Evolutionary conservation across 2,329 filamentous ascomycete species (phyloP), one percentile per base, ranked within the genome.

Genomic region (Aaosphaeria pasadenensis): DNA sequence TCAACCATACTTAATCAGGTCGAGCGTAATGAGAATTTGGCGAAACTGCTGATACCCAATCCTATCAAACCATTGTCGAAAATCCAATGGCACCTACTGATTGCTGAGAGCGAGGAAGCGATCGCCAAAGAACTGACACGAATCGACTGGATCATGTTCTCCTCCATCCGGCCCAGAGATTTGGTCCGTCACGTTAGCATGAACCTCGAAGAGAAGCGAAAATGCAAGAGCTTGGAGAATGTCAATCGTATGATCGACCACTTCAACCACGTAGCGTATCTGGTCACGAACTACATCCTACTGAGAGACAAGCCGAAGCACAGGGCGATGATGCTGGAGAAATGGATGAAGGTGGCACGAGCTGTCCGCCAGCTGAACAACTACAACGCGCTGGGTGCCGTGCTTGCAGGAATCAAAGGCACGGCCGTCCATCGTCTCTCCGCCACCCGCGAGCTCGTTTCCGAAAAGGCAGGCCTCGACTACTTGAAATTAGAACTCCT

Each of bases 111-210:
- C 1, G 87, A 95, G 45, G 89, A 95, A 52, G 83, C 90, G 43
- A 86, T 97, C 56, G 92, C 92, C 11, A 86, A 87, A 50, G 94
- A 99, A 70, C 81, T 99, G 62, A 97, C 94, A 4, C 82, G 92
- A 51, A 95, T 99, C 47, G 94, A 99, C 72, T 97, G 92, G 92
- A 85, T 95, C 69, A 94, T 97, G 87, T 97, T 96, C 70, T 95
- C 89, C 45, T 91, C 91, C 1, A 96, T 97, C 52, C 85, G 90
- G 29, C 88, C 95, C 47, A 88, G 94, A 49, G 94, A 99, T 71
- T 84, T 97, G 43, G 87, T 97, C 39, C 87, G 94, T 4, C 89
- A 96, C 64, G 91, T 96, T 55, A 94, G 86, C 62, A 75, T 96
- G 42, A 83, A 86, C 0, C 64, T 79, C 1, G 78, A 85, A 39